Evolutionary conservation across 169 alveolate genomes (phyloP).

Genomic region (Plasmodium gallinaceum): DNA sequence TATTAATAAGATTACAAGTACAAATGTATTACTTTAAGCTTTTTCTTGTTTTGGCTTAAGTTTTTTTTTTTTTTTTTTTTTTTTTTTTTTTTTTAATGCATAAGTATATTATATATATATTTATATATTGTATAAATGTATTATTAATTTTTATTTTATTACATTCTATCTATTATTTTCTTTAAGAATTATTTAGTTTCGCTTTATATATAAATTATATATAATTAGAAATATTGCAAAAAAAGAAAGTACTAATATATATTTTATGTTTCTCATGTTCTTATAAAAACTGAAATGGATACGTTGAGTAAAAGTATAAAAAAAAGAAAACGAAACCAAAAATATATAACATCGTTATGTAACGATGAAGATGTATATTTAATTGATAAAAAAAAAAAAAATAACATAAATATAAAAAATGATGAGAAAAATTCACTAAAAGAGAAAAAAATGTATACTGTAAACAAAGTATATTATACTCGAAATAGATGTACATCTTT

Average conservation of each 20-base stretch:
- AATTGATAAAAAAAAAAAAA: slow-evolving; percentile 23
- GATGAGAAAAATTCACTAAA: slow-evolving; percentile 20
- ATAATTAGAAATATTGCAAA: slow-evolving; percentile 19
- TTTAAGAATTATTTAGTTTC: too few species aligned
- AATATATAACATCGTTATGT: slow-evolving; percentile 15
- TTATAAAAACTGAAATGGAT: slow-evolving; percentile 32
- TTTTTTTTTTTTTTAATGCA: too few species aligned
- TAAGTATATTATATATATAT: too few species aligned
- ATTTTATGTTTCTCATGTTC: slow-evolving; percentile 16
- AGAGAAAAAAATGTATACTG: slow-evolving; percentile 3
- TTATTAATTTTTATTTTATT: too few species aligned
- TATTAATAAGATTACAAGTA: too few species aligned
- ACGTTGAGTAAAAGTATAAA: slow-evolving; percentile 1
- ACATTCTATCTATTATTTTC: too few species aligned
- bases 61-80: too few species aligned
- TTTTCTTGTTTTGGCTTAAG: too few species aligned
- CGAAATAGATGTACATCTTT: slow-evolving; percentile 30
- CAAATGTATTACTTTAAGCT: too few species aligned
- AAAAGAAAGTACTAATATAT: neutral
- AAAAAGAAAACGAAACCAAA: slow-evolving; percentile 36
- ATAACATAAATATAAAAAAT: neutral
- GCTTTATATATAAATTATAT: neutral
- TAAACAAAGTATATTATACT: slow-evolving; percentile 33
- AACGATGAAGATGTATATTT: slow-evolving; percentile 27
- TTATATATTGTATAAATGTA: too few species aligned